Evolutionary conservation across 2,329 filamentous ascomycete species (phyloP), one percentile per base, ranked within the genome.

Genomic region (Botrytis pseudocinerea): DNA sequence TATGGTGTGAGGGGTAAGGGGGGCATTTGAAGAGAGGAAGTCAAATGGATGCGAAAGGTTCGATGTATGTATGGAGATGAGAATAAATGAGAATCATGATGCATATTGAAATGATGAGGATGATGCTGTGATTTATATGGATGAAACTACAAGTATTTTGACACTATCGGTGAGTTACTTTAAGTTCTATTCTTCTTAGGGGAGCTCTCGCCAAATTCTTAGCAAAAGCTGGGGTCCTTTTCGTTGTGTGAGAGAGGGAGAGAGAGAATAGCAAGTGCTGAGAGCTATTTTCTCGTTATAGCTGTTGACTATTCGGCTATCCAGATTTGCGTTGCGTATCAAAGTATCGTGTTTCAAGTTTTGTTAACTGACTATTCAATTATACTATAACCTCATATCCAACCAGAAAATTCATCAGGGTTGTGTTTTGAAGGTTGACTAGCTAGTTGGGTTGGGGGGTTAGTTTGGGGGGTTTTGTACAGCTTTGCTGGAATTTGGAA

Each of bases 31-130:
- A 28, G 35, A 66, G 46, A 40, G 25, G 12, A 66, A 42, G 35
- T 4, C 10, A 68, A 57, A 42, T 54, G 48, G 18, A 32, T 42
- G 25, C 6, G 16, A 42, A 57, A 68, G 35, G 16, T 28, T 68
- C 4, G 25, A 68, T 68, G 48, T 38, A 68, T 68, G 65, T 68
- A 68, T 42, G 48, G 48, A 68, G 65, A 68, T 68, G 9, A 68
- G 48, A 57, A 57, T 32, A 54, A 57, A 68, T 68, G 65, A 68
- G 65, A 68, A 68, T 68, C 48, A 68, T n/a, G 65, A 68, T 68
- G 65, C 48, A 57, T n/a, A 57, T 57, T 68, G 9, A 42, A 57
- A 68, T 22, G 14, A 22, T 22, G n/a, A 35, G 8, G 14, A 54
- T 68, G 28, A 44, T 35, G 38, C 9, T 28, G n/a, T 54, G 51